Base-by-base conservation (phyloP, 2,329 filamentous ascomycete species). In the Aspergillus spinulosporus region DNA sequence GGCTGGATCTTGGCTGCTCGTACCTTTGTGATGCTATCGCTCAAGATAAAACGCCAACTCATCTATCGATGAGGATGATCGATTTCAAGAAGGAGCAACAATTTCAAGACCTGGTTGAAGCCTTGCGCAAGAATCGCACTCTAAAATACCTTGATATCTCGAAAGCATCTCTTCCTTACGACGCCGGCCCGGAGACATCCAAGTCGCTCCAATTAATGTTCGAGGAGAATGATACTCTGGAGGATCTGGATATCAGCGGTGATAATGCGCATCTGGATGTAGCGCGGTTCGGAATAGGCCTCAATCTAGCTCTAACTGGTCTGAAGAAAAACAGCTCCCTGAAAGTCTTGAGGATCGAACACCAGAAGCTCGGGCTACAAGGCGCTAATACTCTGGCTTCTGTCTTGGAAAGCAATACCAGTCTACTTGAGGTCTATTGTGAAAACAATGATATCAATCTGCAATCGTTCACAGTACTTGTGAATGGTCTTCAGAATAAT, bases 191-290 rank as follows among this genome's bases (percentile, higher is more conserved):
- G 7, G 85, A 88, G 56, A 89, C 87, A 0, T 88, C 85, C 64
- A 80, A 82, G 57, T 81, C 84, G 11, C 70, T 90, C 54, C 82
- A 85, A 59, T 70, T 78, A 49, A 81, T 90, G 72, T 87, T 90
- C 63, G 82, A 84, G 32, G 81, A 87, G 51, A 90, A 90, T 59
- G 77, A 78, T n/a, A 85, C 83, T 0, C 74, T 90, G 2, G 79
- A 86, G 62, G 85, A 85, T 67, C 73, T 90, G 9, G 84, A 89
- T 67, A 86, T 90, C 44, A 88, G 86, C 28, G 87, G 87, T 6
- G 87, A 89, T 64, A 85, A 87, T 61, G 87, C 87, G 4, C 83
- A 88, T 63, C 71, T 90, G n/a, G 87, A 89, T 64, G 85, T 85
- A 3, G 86, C 86, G 2, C 82, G 85, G 48, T 84, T 89, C 59